A percentile compares a stretch with the other conserved stretches of the same genome.
phyloP scores from a whole-genome alignment of 192 early-diverging fungal species.

The Hyaloraphidium curvatum region DNA sequence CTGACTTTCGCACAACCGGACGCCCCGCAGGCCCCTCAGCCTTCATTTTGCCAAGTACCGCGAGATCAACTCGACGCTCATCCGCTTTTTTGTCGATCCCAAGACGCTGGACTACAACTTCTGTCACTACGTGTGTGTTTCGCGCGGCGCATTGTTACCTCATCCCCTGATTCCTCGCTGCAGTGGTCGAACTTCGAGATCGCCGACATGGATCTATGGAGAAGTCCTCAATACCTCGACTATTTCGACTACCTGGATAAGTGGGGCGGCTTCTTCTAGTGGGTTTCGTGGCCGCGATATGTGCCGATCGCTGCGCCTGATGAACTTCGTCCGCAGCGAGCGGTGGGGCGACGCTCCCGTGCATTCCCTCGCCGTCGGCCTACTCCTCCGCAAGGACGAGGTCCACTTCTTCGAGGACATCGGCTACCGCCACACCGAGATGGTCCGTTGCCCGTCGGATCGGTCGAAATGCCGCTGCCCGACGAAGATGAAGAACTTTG shows the following conservation, averaged over 20 bases:
- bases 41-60: neutral
- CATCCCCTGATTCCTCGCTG: slow-evolving; percentile 15
- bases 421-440: too few species aligned
- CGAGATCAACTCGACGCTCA: neutral
- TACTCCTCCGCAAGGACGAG: neutral
- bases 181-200: slow-evolving; percentile 85
- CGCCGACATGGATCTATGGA: slow-evolving; percentile 45
- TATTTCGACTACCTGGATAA: slow-evolving; percentile 55
- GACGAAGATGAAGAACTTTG: too few species aligned
- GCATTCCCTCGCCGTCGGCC: neutral
- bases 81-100: neutral
- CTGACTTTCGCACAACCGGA: neutral
- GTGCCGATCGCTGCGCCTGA: too few species aligned
- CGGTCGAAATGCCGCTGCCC: too few species aligned
- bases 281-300: slow-evolving; percentile 19
- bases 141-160: neutral
- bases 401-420: neutral
- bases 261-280: slow-evolving; percentile 74
- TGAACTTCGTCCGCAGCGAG: too few species aligned
- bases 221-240: slow-evolving; percentile 38
- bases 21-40: neutral
- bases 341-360: neutral
- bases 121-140: neutral
- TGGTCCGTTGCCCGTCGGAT: too few species aligned
- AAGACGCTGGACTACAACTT: neutral